phyloP scores from a whole-genome alignment of 371 early-diverging fungal genomes.

The Mycotypha africana region DNA sequence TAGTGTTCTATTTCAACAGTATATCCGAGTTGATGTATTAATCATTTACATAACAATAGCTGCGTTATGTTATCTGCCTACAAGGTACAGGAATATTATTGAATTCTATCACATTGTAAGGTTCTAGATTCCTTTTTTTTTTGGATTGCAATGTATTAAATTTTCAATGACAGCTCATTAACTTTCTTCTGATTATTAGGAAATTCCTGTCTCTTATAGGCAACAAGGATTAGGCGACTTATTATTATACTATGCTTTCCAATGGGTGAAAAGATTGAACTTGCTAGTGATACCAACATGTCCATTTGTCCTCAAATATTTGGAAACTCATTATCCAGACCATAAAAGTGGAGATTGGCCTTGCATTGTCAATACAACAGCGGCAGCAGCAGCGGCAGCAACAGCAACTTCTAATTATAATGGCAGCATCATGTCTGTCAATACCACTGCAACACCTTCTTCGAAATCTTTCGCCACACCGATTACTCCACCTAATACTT shows the following conservation, averaged over 20 bases:
- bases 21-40: no score
- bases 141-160: no score
- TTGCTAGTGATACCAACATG: slow-evolving; percentile 20
- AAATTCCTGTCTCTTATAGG: slow-evolving; percentile 20
- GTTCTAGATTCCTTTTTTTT: no score
- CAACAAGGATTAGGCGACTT: slow-evolving; percentile 24
- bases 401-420: no score
- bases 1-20: neutral
- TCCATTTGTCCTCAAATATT: slow-evolving; percentile 20
- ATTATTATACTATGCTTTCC: slow-evolving; percentile 19
- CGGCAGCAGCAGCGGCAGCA: no score
- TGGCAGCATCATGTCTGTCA: no score
- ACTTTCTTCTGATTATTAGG: slow-evolving; percentile 6
- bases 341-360: slow-evolving; percentile 8
- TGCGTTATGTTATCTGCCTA: slow-evolving; percentile 27
- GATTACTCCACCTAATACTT: no score
- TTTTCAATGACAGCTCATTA: no score
- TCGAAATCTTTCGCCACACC: no score
- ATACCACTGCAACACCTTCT: no score
- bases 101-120: slow-evolving; percentile 23
- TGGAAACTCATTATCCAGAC: slow-evolving; percentile 13
- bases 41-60: slow-evolving; percentile 12
- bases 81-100: slow-evolving; percentile 14
- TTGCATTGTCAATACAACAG: no score
- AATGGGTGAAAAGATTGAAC: slow-evolving; percentile 17